These are phyloP conservation scores for Ogataea nitratoaversa DNA, from an alignment of 805 yeast genomes.

Conservation along the genomic window DNA sequence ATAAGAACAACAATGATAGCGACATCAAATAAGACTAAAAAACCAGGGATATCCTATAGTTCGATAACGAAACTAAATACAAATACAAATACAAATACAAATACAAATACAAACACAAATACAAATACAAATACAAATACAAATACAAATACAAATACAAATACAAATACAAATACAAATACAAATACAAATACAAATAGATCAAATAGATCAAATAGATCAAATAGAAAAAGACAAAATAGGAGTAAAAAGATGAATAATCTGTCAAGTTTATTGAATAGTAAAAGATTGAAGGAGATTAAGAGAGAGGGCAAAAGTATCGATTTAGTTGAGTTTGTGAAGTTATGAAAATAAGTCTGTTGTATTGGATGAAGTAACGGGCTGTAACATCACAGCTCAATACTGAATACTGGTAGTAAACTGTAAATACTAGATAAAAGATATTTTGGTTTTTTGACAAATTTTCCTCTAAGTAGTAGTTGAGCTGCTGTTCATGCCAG, in stretches of 20 bases:
- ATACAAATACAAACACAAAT: not conserved
- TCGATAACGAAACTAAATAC: not conserved
- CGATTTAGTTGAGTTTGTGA: slow-evolving; percentile 28
- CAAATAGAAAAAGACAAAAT: slow-evolving; percentile 16
- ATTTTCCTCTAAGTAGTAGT: too few species aligned
- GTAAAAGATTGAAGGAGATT: slow-evolving; percentile 15
- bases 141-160: not conserved
- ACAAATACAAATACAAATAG: slow-evolving; percentile 2
- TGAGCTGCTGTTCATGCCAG: too few species aligned
- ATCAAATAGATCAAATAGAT: slow-evolving; percentile 10
- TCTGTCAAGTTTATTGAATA: slow-evolving; percentile 18
- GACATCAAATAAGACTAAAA: too few species aligned
- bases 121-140: not conserved
- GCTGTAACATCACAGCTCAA: too few species aligned
- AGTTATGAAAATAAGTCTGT: too few species aligned
- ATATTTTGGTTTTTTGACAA: too few species aligned
- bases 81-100: not conserved
- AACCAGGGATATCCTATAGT: too few species aligned
- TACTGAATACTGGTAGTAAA: too few species aligned
- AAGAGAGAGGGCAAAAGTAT: slow-evolving; percentile 7
- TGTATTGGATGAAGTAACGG: too few species aligned
- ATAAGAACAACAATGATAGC: too few species aligned
- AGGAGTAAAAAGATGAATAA: slow-evolving; percentile 26
- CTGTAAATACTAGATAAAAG: too few species aligned
- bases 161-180: not conserved